phyloP scores from a whole-genome alignment of 495 filamentous ascomycete genomes.

The Penicillium psychrofluorescens region DNA sequence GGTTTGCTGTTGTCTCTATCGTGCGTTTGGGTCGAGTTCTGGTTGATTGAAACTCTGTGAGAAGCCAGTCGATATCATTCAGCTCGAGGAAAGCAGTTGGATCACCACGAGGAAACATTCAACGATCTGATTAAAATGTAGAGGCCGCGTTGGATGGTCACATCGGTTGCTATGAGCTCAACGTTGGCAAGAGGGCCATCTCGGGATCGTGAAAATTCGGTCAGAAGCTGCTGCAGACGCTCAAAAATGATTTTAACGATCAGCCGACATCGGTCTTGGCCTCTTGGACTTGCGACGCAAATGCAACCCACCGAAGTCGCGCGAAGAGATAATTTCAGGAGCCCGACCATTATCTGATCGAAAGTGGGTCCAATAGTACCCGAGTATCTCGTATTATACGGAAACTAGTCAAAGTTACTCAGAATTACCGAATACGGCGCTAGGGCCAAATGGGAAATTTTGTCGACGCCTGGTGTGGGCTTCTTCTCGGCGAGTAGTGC shows the following conservation, averaged over 20 bases:
- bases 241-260: background rate
- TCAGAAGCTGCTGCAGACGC: background rate
- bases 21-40: no score
- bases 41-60: no score
- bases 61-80: background rate
- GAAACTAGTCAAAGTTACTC: no score
- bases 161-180: no score
- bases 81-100: background rate
- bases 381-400: background rate
- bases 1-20: no score
- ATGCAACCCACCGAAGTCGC: background rate
- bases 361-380: background rate
- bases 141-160: no score
- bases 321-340: slow-evolving; percentile 1
- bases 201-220: no score
- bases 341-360: slow-evolving; percentile 5
- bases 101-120: background rate
- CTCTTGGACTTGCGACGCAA: background rate
- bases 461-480: background rate
- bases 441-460: background rate
- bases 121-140: background rate
- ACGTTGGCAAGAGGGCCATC: no score
- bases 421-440: no score
- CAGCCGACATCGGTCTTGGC: slow-evolving; percentile 6
- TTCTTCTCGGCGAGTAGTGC: no score